Evolutionary conservation across 768 basidiomycete genomes (phyloP).

Genomic region (Collybia sp.): DNA sequence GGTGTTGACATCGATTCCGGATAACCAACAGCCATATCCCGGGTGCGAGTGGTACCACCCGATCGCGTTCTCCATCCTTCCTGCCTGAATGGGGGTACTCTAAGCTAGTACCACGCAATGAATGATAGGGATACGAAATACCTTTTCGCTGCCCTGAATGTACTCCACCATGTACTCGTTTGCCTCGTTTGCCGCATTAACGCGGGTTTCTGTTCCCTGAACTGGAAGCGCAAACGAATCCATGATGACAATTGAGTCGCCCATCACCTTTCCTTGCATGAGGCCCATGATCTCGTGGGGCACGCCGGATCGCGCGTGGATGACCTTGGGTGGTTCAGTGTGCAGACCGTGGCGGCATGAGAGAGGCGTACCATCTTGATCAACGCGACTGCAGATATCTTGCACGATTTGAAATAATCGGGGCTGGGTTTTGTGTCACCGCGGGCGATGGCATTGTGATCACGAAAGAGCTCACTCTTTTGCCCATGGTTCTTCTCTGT

Average conservation of each 20-base stretch:
- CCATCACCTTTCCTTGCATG: constrained; percentile 95
- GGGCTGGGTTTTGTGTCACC: constrained; percentile 38
- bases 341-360: constrained; percentile 1
- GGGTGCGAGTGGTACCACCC: constrained; percentile 99
- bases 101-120: background rate
- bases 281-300: constrained; percentile 99
- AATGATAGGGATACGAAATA: constrained; percentile 17
- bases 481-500: constrained; percentile 75
- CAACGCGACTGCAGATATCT: constrained; percentile 91
- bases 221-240: constrained; percentile 97
- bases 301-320: constrained; percentile 95
- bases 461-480: constrained; percentile 60
- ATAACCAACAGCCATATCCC: constrained; percentile 98
- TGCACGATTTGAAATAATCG: constrained; percentile 83
- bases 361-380: constrained; percentile 78
- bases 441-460: background rate
- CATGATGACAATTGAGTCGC: constrained; percentile 77
- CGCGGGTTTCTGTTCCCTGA: constrained; percentile 96
- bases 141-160: constrained; percentile 75
- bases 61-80: constrained; percentile 79
- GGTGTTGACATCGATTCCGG: constrained; percentile 97
- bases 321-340: constrained; percentile 57
- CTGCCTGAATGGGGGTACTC: constrained; percentile 46
- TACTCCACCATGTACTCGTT: constrained; percentile 99
- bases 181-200: constrained; percentile 93